Conservation (phyloP, 305 asterid genomes). For the Striga hermonthica region DNA sequence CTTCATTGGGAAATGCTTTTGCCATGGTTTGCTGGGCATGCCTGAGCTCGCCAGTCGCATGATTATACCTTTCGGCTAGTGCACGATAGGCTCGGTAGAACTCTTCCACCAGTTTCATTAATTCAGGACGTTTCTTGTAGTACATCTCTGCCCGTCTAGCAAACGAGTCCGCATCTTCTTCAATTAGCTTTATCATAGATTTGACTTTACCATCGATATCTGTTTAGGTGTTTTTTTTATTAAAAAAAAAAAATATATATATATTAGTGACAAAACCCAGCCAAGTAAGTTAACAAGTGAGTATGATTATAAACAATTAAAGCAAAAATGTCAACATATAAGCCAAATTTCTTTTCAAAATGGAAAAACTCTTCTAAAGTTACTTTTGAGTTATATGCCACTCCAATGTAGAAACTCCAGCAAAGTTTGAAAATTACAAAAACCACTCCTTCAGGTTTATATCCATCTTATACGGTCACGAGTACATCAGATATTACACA, state of each 20-base stretch:
- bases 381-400: constrained; percentile 3
- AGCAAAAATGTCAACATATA: not conserved
- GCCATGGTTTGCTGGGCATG: constrained; percentile 80
- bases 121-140: constrained; percentile 83
- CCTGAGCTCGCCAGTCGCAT: constrained; percentile 88
- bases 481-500: not conserved
- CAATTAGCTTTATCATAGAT: constrained; percentile 81
- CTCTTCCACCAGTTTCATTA: constrained; percentile 85
- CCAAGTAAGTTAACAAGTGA: too few relatives aligned
- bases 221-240: constrained; percentile 25
- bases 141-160: constrained; percentile 89
- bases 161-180: constrained; percentile 90
- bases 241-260: too few relatives aligned
- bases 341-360: not conserved
- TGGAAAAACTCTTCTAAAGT: not conserved
- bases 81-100: constrained; percentile 88
- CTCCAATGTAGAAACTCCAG: not conserved
- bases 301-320: not conserved
- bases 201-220: constrained; percentile 86
- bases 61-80: constrained; percentile 79
- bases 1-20: constrained; percentile 78
- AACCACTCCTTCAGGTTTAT: not conserved
- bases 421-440: not conserved
- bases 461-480: not conserved
- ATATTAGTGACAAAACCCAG: too few relatives aligned